Evolutionary conservation across 1,284 basidiomycete genomes (phyloP).

Genomic region (Amylostereum areolatum): DNA sequence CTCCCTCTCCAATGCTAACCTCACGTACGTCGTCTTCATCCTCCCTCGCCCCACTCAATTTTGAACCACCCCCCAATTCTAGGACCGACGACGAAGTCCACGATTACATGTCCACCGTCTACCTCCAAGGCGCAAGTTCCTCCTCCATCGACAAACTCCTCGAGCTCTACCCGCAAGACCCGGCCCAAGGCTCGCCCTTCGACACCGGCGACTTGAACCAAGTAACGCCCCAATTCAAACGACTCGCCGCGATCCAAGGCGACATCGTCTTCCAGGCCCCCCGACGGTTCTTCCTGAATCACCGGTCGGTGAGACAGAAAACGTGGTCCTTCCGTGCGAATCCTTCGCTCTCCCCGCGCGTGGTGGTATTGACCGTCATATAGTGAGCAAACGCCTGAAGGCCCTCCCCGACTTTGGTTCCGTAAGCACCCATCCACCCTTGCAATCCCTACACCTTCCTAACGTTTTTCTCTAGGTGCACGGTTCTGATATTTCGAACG

Average conservation of each 20-base stretch:
- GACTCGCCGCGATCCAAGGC: constrained; percentile 22
- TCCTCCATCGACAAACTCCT: neutral
- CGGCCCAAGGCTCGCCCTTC: constrained; percentile 19
- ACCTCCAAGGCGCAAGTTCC: neutral
- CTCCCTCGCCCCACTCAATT: neutral
- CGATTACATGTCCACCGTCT: neutral
- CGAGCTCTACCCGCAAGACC: constrained; percentile 15
- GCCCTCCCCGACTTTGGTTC: constrained; percentile 10
- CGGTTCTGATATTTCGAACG: constrained; percentile 7
- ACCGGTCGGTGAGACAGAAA: constrained; percentile 8
- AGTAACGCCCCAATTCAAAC: constrained; percentile 18
- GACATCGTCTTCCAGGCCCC: constrained; percentile 20
- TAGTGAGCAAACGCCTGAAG: constrained; percentile 13
- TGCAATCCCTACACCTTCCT: neutral
- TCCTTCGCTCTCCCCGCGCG: neutral
- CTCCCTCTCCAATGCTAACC: no score
- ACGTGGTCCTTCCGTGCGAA: constrained; percentile 11
- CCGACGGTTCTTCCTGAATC: constrained; percentile 10
- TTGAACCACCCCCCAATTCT: neutral
- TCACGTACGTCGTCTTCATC: constrained; percentile 5
- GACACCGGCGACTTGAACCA: constrained; percentile 15
- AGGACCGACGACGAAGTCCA: neutral
- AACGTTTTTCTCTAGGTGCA: constrained; percentile 3
- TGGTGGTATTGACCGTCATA: neutral
- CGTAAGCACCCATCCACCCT: neutral